These are phyloP conservation scores for Podospora appendiculata DNA, from an alignment of 495 filamentous ascomycete species.

Conservation along the genomic window DNA sequence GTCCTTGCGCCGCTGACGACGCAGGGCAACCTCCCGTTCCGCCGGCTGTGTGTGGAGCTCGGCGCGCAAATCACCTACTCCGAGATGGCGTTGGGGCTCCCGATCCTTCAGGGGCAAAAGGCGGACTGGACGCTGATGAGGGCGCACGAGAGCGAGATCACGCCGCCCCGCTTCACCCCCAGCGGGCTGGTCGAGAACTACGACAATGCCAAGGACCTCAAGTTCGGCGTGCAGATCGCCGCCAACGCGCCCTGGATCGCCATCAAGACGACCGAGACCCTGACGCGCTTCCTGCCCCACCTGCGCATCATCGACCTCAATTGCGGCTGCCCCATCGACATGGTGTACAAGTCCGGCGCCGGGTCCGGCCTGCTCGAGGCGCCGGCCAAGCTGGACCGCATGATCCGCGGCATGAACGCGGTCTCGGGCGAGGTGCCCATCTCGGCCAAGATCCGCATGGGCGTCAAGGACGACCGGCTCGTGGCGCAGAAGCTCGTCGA, in stretches of 20 bases:
- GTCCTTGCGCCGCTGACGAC: conserved; percentile 81
- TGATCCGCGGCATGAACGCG: conserved; percentile 88
- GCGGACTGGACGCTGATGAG: conserved; percentile 92
- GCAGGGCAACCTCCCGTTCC: conserved; percentile 95
- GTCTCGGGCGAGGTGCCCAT: conserved; percentile 84
- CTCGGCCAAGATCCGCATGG: conserved; percentile 90
- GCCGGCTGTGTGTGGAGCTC: conserved; percentile 80
- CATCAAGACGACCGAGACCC: conserved; percentile 74
- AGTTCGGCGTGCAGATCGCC: conserved; percentile 86
- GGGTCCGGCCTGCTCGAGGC: conserved; percentile 91
- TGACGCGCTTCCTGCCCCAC: conserved; percentile 67
- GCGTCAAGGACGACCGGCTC: conserved; percentile 69
- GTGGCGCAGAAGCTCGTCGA: conserved; percentile 76
- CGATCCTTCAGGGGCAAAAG: conserved; percentile 84
- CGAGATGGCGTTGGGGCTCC: conserved; percentile 93
- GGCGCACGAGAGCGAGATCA: conserved; percentile 72
- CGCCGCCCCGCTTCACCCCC: conserved; percentile 50
- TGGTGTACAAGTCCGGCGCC: conserved; percentile 77
- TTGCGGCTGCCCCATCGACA: conserved; percentile 93
- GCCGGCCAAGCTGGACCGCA: conserved; percentile 78
- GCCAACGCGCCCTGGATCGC: conserved; percentile 84
- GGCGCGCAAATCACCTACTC: conserved; percentile 94
- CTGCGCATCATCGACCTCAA: conserved; percentile 89
- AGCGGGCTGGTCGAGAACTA: conserved; percentile 57
- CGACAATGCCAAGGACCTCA: conserved; percentile 71